phyloP scores from a whole-genome alignment of 2,329 filamentous ascomycete genomes.

The Teratosphaeria nubilosa region DNA sequence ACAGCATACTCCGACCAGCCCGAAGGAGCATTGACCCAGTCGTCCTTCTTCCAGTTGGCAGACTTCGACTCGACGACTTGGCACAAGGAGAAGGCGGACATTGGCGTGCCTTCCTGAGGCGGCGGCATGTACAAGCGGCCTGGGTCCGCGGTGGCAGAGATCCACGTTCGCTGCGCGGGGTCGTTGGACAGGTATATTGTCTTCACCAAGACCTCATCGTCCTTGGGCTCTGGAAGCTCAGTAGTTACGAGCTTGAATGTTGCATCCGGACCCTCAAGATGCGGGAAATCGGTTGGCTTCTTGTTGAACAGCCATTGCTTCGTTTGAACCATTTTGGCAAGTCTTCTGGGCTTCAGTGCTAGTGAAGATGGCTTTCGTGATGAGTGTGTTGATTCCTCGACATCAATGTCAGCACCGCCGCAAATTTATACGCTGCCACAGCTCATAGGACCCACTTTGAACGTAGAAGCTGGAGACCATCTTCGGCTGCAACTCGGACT shows the following conservation, averaged over 20 bases:
- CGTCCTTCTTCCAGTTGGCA: constrained; percentile 23
- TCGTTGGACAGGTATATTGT: constrained; percentile 42
- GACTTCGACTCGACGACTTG: constrained; percentile 30
- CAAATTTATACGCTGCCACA: neutral
- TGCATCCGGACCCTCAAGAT: constrained; percentile 27
- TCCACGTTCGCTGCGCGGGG: constrained; percentile 43
- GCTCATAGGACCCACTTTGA: neutral
- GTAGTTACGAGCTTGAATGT: constrained; percentile 31
- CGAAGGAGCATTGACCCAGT: constrained; percentile 23
- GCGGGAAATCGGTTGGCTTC: constrained; percentile 28
- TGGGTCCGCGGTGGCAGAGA: constrained; percentile 24
- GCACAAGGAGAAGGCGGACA: constrained; percentile 29
- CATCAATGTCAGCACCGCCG: neutral
- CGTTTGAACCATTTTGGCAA: constrained; percentile 9
- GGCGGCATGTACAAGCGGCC: constrained; percentile 38
- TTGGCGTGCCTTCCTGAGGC: constrained; percentile 31
- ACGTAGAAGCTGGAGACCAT: neutral
- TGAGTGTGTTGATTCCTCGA: neutral
- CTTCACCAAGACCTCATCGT: constrained; percentile 38
- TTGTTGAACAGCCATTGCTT: constrained; percentile 35
- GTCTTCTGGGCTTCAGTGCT: neutral
- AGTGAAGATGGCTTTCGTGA: neutral
- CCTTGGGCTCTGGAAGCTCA: constrained; percentile 15
- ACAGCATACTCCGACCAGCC: constrained; percentile 36
- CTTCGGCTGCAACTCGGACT: neutral